Evolutionary conservation across 768 basidiomycete species (phyloP).

Genomic region (Lactarius psammicola): DNA sequence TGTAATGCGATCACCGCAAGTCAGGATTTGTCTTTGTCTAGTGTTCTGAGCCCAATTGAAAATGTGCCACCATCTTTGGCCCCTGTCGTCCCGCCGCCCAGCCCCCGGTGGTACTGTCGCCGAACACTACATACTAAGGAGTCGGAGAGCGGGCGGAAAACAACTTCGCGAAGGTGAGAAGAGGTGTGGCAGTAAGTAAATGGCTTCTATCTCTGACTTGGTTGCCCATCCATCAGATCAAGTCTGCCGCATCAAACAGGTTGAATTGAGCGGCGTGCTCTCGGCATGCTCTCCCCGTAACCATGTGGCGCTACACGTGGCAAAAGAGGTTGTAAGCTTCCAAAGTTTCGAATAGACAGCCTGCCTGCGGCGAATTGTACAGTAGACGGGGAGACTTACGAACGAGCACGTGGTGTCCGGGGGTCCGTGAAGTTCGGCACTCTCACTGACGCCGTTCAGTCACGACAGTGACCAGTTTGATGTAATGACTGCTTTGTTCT

Average conservation of each 20-base stretch:
- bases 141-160: not conserved
- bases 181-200: not conserved
- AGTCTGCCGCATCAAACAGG: not conserved
- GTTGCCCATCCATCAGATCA: not conserved
- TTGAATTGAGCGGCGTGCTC: not conserved
- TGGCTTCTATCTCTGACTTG: not conserved
- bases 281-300: constrained; percentile 1
- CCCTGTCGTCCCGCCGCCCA: not conserved
- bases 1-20: not conserved
- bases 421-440: not conserved
- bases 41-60: not conserved
- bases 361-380: not conserved
- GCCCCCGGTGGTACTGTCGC: not conserved
- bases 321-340: not conserved
- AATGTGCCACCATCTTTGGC: not conserved
- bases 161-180: not conserved
- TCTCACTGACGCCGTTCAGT: no score
- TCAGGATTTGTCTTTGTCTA: not conserved
- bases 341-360: not conserved
- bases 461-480: not conserved
- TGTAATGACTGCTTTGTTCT: not conserved
- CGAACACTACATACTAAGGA: not conserved
- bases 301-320: not conserved
- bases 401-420: not conserved
- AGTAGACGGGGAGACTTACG: not conserved